Evolutionary conservation across 2,329 filamentous ascomycete species (phyloP), one percentile per base, ranked within the genome.

Genomic region (Colletotrichum endophyticum): DNA sequence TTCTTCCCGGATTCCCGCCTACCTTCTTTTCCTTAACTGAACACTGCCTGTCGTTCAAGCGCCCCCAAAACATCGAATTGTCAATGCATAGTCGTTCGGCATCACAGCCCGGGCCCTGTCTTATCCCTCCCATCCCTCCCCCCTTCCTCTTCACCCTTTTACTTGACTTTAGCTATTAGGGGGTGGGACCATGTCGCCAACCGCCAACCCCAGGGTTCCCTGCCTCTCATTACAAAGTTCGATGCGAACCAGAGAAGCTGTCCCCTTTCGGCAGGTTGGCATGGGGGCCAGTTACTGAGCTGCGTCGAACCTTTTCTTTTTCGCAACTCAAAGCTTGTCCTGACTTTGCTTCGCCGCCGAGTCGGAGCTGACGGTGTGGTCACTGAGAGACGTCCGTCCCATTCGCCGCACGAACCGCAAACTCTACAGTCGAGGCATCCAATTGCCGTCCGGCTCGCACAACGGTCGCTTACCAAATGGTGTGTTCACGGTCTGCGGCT

Each of bases 121-220:
- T 22, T 22, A 49, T 49, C 44, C 44, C 39, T 19, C 15, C 5
- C 11, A 19, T 44, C 39, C 44, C n/a, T 22, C n/a, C 44, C 11
- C 69, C 57, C 16, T 19, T 39, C 28, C 36, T 13, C 32, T 44
- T 66, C 53, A 68, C 34, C 63, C 73, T 64, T 66, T 69, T 76
- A 72, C 69, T 62, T 39, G 61, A 49, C 61, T 27, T 75, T 27
- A 53, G n/a, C 62, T 72, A 72, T 67, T 44, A 72, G 62, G 69
- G 69, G 53, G 22, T 30, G 62, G 69, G 22, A 49, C 44, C 44
- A 49, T 49, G n/a, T 30, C 49, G 66, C 53, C 12, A 36, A 19
- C 16, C 32, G n/a, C 19, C 44, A 25, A 53, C 15, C 11, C 69
- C 39, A 13, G 69, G 56, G 62, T 67, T 67, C 73, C 69, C 57